Conservation (phyloP, 176 grass and related monocot species). For the Miscanthus lutarioriparius region DNA sequence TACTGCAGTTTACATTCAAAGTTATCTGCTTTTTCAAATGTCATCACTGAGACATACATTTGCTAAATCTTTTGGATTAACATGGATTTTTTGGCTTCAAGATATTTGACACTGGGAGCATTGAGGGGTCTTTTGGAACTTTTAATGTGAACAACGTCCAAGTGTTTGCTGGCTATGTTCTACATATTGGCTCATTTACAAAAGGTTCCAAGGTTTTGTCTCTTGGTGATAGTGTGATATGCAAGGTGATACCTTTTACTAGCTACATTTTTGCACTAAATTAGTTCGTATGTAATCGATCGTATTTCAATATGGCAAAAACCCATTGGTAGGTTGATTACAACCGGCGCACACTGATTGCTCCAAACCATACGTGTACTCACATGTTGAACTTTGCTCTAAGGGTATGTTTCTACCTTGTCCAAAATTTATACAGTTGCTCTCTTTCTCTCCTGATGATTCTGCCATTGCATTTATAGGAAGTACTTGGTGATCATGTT, state of each 20-base stretch:
- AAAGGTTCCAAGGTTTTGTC: conserved; percentile 54
- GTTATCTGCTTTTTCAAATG: background rate
- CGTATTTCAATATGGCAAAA: conserved; percentile 15
- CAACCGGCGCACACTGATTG: conserved; percentile 65
- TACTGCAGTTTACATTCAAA: background rate
- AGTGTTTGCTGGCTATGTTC: conserved; percentile 83
- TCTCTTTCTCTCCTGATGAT: conserved; percentile 10
- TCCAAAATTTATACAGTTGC: conserved; percentile 6
- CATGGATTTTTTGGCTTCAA: conserved; percentile 46
- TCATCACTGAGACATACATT: background rate
- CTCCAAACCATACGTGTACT: conserved; percentile 97
- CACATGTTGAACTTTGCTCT: conserved; percentile 99
- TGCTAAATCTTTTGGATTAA: background rate
- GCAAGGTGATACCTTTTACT: conserved; percentile 56
- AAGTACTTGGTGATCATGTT: conserved; percentile 98
- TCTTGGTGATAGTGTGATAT: conserved; percentile 69
- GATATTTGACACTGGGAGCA: conserved; percentile 87
- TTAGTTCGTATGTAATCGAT: background rate
- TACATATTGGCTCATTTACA: conserved; percentile 77
- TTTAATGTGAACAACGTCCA: conserved; percentile 88
- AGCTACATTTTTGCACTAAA: background rate
- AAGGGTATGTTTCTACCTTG: conserved; percentile 55
- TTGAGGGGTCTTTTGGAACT: conserved; percentile 82
- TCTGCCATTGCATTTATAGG: conserved; percentile 43
- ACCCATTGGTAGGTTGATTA: conserved; percentile 80